Base-by-base conservation (phyloP, 768 basidiomycete genomes). In the Panaeolus cyanescens region DNA sequence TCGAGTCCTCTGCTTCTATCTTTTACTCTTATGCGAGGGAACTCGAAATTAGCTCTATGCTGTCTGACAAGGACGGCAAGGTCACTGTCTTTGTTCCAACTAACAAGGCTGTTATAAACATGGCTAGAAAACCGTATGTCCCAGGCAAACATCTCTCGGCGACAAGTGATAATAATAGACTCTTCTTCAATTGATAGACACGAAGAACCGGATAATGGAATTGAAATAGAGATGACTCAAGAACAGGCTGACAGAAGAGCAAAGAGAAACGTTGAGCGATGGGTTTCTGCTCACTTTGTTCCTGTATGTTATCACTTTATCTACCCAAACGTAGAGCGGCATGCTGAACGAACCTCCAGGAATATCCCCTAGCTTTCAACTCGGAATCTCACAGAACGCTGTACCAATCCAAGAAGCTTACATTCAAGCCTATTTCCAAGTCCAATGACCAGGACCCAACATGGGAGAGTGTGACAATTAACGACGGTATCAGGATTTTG, bases 1-100 rank as follows among this genome's bases (percentile, higher is more conserved):
- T 95, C 68, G 87, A 93, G 66, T 67, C 84, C 1, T 83, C 85
- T 0, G 83, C 85, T 8, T 93, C 91, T 37, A 94, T 95, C 56
- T 95, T 92, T 79, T 93, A 87, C 71, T 86, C 89, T 0, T 94
- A 94, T 70, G 89, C 91, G 4, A 82, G 92, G 5, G 92, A 93
- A 67, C 77, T 87, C 1, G 79, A 84, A 65, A 65, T 89, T n/a
- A 88, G 86, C 69, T 67, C 70, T 31, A 76, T 79, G 9, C 82
- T 94, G 55, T 69, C 72, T 17, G 75, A 80, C 32, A 58, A 69
- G 6, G 59, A 59, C n/a, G 59, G 68, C 1, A 77, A 72, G 6
- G 72, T 77, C 58, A 93, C 93, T 0, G 56, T 96, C 9, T 80
- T 96, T 40, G 93, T 89, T 4, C 94, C 94, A 0, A 92, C 90